Evolutionary conservation across 2,329 filamentous ascomycete genomes (phyloP).

Genomic region (Tolypocladium ophioglossoides): DNA sequence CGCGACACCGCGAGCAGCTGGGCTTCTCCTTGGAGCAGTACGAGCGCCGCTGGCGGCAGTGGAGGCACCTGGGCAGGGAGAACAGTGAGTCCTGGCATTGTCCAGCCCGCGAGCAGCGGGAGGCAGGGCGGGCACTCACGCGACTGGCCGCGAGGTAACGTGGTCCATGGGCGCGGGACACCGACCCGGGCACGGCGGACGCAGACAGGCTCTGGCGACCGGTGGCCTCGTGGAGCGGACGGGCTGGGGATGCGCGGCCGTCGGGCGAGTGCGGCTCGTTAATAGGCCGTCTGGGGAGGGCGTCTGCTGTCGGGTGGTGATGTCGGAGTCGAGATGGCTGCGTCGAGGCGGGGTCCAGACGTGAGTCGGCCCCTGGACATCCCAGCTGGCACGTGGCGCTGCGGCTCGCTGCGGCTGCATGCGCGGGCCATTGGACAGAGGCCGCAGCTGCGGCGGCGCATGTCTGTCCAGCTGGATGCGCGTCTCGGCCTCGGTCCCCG

Average conservation of each 20-base stretch:
- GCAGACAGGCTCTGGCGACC: not conserved
- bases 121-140: conserved; percentile 12
- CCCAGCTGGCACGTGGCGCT: not conserved
- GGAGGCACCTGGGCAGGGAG: conserved; percentile 18
- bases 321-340: not conserved
- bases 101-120: too few species aligned
- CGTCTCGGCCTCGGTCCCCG: not conserved
- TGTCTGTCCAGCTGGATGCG: too few species aligned
- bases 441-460: too few species aligned
- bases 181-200: too few species aligned
- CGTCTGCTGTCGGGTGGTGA: not conserved
- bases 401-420: too few species aligned
- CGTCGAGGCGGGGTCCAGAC: not conserved
- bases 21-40: conserved; percentile 27
- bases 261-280: not conserved
- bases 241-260: not conserved
- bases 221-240: not conserved
- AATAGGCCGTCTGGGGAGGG: not conserved
- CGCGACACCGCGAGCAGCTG: conserved; percentile 21
- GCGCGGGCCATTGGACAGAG: too few species aligned
- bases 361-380: too few species aligned
- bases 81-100: too few species aligned
- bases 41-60: conserved; percentile 22
- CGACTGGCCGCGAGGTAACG: conserved; percentile 13
- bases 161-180: conserved; percentile 7